These are phyloP conservation scores for Suhomyces coccinellae DNA, from an alignment of 1,139 yeast genomes.

Conservation along the genomic window DNA sequence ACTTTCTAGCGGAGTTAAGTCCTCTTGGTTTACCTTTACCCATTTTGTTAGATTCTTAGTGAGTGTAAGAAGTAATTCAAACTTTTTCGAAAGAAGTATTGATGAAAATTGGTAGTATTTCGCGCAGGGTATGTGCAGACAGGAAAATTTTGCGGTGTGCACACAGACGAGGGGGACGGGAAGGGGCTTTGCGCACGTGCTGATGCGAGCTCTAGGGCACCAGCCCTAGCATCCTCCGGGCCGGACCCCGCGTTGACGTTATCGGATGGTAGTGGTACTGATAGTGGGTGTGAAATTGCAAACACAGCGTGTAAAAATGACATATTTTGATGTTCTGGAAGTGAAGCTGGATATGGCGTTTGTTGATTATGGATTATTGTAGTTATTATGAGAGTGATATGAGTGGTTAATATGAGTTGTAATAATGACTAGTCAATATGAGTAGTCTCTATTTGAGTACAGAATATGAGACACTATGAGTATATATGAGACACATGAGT, in stretches of 20 bases:
- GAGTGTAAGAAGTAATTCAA: conserved; percentile 12
- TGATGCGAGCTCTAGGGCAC: not conserved
- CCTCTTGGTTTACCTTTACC: conserved; percentile 98
- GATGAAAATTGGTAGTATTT: conserved; percentile 12
- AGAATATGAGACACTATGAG: too few relatives aligned
- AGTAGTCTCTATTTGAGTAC: too few relatives aligned
- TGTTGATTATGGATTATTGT: too few relatives aligned
- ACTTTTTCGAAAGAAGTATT: conserved; percentile 11
- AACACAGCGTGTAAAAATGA: too few relatives aligned
- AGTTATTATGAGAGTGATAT: too few relatives aligned
- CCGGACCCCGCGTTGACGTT: not conserved
- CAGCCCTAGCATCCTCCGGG: not conserved
- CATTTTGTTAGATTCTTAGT: conserved; percentile 39
- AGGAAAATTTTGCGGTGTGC: conserved; percentile 9
- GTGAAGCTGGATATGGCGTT: too few relatives aligned
- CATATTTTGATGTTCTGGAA: too few relatives aligned
- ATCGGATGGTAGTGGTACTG: not conserved
- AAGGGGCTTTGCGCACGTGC: not conserved
- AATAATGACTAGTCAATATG: too few relatives aligned
- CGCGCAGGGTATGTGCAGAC: conserved; percentile 7
- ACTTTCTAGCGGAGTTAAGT: conserved; percentile 99
- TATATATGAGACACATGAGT: too few relatives aligned
- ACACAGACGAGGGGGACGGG: not conserved
- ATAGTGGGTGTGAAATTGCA: too few relatives aligned
- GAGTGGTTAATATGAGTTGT: too few relatives aligned